Base-by-base conservation (phyloP, 2,329 filamentous ascomycete genomes). In the Colletotrichum zoysiae region DNA sequence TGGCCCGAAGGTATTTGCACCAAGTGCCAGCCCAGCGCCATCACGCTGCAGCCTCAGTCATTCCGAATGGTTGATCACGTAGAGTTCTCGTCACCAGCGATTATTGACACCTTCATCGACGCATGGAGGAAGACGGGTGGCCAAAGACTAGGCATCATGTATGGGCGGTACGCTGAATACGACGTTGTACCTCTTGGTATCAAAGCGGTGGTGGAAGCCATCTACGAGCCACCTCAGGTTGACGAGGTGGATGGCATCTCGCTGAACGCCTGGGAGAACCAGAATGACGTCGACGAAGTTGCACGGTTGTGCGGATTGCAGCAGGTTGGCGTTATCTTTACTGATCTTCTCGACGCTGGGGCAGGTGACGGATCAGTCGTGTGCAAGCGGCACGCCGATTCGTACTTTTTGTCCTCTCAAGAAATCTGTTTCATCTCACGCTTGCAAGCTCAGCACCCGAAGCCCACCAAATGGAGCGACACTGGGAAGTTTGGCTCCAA, bases 41-140 rank as follows among this genome's bases (percentile, higher is more conserved):
- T 99, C 79, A 97, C 94, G 14, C 85, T 99, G 65, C 95, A 98
- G 79, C 94, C 95, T 6, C 96, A 99, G 81, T 88, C 92, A 26
- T 99, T 95, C 81, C 94, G 96, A 63, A 98, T 96, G 93, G 95
- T 99, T 4, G 96, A 99, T 78, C 96, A 99, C 80, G 96, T 99
- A 74, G 97, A 99, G 81, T 98, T 99, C 79, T 91, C 95, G 1
- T 92, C 93, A 1, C 91, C 94, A 3, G 87, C 90, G 65, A 89
- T 98, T 44, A 93, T 98, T 77, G 93, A 99, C 79, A 90, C 89
- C n/a, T 90, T 98, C 68, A 90, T 99, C 75, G 91, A 98, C 78
- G 93, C 95, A 70, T 99, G 96, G 95, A 89, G 97, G 76, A 91
- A 90, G 75, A 95, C 93, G 2, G 95, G 95, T 5, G 84, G 88